Base-by-base conservation (phyloP, 257 asterid genomes). In the Solanum acaule region DNA sequence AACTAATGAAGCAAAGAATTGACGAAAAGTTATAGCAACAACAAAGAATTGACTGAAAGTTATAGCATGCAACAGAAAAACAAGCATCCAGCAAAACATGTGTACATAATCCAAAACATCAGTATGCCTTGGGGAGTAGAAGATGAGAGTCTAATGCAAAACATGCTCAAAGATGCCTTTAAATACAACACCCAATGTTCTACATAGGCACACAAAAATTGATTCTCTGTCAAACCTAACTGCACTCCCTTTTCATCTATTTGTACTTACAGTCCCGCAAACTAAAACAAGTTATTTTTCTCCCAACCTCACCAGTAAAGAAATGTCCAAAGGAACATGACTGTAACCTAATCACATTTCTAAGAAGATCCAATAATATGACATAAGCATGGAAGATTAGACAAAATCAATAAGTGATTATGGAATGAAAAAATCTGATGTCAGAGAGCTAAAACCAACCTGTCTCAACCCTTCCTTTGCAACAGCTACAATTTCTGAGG, bases 401-500 rank as follows among this genome's bases (percentile, higher is more conserved):
- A 82, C 82, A 22, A 83, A 38, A 63, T 11, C 67, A 84, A 46
- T 52, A 86, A 59, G 78, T 49, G 40, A 46, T 25, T 40, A 81
- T 44, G 67, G 85, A 79, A 44, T 2, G 16, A 18, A 82, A 46
- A 29, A 29, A 31, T 38, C 70, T 82, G 31, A 88, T 78, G 83
- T 83, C 87, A 76, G 27, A 25, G 35, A 73, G 70, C 38, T 72
- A 29, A 86, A 73, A 89, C 90, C 82, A 81, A 97, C 99, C 99
- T 97, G 99, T 87, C 99, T 95, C 84, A 97, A 91, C 88, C 99
- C 99, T 93, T 97, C 99, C 95, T 97, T 97, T 29, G 99, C 98
- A 92, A 97, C 99, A 83, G 98, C 95, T 87, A 97, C 99, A 92
- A 95, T 96, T 94, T 97, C 99, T 85, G 98, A 89, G 75, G 93